Percentiles rank a stretch among this genome's conserved stretches.
Evolutionary conservation across 1,139 yeast species (phyloP).

Genomic region (Starmera stellimalicola): DNA sequence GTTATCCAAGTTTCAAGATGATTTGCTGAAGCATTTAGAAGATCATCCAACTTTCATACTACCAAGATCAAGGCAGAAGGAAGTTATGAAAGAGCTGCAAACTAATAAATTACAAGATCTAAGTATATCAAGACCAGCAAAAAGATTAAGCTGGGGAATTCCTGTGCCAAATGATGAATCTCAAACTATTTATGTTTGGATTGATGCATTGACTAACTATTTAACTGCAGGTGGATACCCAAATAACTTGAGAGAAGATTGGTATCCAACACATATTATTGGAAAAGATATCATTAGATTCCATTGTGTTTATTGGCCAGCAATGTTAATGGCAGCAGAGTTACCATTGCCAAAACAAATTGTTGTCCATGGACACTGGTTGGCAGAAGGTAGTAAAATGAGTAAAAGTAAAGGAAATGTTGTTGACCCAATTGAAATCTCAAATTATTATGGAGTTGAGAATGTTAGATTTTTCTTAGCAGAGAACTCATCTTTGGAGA

Average conservation of each 20-base stretch:
- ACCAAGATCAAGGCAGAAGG: slow-evolving; percentile 51
- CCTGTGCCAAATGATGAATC: slow-evolving; percentile 72
- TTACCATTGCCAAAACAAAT: slow-evolving; percentile 62
- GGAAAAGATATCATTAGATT: slow-evolving; percentile 89
- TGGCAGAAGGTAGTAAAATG: slow-evolving; percentile 85
- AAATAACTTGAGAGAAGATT: slow-evolving; percentile 10
- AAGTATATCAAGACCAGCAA: slow-evolving; percentile 75
- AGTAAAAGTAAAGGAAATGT: slow-evolving; percentile 90
- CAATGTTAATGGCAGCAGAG: slow-evolving; percentile 76
- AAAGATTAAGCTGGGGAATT: slow-evolving; percentile 83
- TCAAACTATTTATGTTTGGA: slow-evolving; percentile 92
- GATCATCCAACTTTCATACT: slow-evolving; percentile 45
- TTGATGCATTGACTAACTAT: slow-evolving; percentile 87
- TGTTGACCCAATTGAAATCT: slow-evolving; percentile 74
- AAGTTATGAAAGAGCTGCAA: slow-evolving; percentile 50
- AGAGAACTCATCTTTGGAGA: slow-evolving; percentile 64
- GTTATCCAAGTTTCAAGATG: slow-evolving; percentile 48
- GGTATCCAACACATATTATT: slow-evolving; percentile 59
- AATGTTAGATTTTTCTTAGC: slow-evolving; percentile 66
- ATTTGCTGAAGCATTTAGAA: slow-evolving; percentile 40
- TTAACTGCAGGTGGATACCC: slow-evolving; percentile 69
- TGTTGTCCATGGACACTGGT: slow-evolving; percentile 93
- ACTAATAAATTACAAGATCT: slow-evolving; percentile 48
- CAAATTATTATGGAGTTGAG: slow-evolving; percentile 60
- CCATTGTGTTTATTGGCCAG: slow-evolving; percentile 94